Conservation (phyloP, 345 rosid genomes). For the Salix caprea region DNA sequence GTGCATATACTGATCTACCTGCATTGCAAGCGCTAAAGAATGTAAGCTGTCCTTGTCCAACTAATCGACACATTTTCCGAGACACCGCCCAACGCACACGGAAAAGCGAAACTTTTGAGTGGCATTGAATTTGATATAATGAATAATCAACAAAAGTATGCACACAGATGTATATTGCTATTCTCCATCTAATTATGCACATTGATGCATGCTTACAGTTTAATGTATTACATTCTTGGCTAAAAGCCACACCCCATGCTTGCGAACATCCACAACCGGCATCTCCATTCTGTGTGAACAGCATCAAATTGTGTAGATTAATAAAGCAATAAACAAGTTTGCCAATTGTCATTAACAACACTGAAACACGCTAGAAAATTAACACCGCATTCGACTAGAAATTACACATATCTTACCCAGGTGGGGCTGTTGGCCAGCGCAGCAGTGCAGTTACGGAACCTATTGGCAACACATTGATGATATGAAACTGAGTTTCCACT, state of each 20-base stretch:
- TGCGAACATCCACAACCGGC: slow-evolving; percentile 84
- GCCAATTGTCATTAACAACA: background rate
- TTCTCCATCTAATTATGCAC: slow-evolving; percentile 14
- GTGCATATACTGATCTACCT: slow-evolving; percentile 85
- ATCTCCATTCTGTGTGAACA: slow-evolving; percentile 69
- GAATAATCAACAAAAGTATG: background rate
- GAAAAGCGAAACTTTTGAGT: slow-evolving; percentile 7
- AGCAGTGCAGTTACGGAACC: slow-evolving; percentile 74
- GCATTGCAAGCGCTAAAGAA: slow-evolving; percentile 19
- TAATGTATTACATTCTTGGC: slow-evolving; percentile 70
- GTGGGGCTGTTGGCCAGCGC: slow-evolving; percentile 93
- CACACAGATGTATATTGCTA: slow-evolving; percentile 15
- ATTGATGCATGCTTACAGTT: slow-evolving; percentile 24
- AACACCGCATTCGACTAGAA: background rate
- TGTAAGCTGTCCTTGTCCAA: slow-evolving; percentile 5
- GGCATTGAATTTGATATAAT: background rate
- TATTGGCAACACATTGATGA: slow-evolving; percentile 16
- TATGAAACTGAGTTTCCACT: slow-evolving; percentile 7
- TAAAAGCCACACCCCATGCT: slow-evolving; percentile 79
- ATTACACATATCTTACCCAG: slow-evolving; percentile 46
- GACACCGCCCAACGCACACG: background rate
- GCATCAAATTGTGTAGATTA: slow-evolving; percentile 16
- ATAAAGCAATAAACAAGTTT: background rate
- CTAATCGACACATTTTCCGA: background rate
- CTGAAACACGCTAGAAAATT: slow-evolving; percentile 2